phyloP scores from a whole-genome alignment of 2,329 filamentous ascomycete genomes.

The Aspergillus pseudoglaucus region DNA sequence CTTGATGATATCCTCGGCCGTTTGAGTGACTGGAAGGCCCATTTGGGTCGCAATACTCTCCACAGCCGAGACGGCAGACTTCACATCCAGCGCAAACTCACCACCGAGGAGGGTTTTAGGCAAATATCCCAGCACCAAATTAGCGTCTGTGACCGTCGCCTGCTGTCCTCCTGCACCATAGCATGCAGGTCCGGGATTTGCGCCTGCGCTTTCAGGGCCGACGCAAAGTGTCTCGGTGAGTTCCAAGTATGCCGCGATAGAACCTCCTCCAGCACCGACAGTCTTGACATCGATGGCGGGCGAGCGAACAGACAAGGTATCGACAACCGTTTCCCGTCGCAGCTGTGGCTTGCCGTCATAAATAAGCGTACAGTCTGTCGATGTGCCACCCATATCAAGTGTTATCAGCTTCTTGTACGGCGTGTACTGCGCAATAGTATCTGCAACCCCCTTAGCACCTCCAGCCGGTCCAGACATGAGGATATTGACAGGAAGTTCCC shows the following conservation, averaged over 20 bases:
- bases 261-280: conserved; percentile 46
- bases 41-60: conserved; percentile 42
- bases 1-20: conserved; percentile 45
- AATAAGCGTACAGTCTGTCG: conserved; percentile 44
- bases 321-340: conserved; percentile 42
- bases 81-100: conserved; percentile 39
- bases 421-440: conserved; percentile 41
- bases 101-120: conserved; percentile 43
- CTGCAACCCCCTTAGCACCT: conserved; percentile 44
- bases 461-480: conserved; percentile 47
- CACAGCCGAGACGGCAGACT: conserved; percentile 38
- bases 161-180: conserved; percentile 43
- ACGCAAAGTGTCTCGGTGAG: conserved; percentile 46
- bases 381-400: conserved; percentile 48
- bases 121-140: conserved; percentile 43
- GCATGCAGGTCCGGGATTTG: conserved; percentile 44
- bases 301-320: conserved; percentile 39
- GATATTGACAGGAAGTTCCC: conserved; percentile 43
- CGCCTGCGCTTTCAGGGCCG: conserved; percentile 46
- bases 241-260: conserved; percentile 43
- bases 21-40: conserved; percentile 36
- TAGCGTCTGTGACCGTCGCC: conserved; percentile 47
- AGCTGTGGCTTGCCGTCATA: conserved; percentile 39
- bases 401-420: conserved; percentile 46
- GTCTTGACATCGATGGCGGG: conserved; percentile 46